A percentile compares a stretch with the other conserved stretches of the same genome.
Evolutionary conservation across 2,329 filamentous ascomycete genomes (phyloP).

Genomic region (Fusarium sp.): DNA sequence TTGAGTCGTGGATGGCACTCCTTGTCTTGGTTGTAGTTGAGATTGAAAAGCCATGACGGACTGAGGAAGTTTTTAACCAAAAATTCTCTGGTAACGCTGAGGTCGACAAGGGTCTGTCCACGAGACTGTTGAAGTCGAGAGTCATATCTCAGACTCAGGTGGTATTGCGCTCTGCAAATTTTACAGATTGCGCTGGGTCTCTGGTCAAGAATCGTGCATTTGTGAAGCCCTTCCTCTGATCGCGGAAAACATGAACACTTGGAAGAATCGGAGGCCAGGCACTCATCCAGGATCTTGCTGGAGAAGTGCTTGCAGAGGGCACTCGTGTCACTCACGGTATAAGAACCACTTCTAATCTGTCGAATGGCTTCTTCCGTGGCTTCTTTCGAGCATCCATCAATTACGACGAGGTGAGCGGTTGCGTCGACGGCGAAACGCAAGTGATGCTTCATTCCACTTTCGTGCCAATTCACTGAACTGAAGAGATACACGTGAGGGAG

Average conservation of each 20-base stretch:
- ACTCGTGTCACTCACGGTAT: background rate
- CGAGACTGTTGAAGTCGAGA: background rate
- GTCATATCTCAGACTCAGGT: background rate
- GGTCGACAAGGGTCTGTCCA: background rate
- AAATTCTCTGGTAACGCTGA: background rate
- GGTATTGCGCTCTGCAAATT: background rate
- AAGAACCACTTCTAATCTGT: background rate
- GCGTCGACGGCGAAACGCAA: background rate
- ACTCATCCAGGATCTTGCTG: background rate
- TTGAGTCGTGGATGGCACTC: background rate
- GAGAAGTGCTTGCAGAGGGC: background rate
- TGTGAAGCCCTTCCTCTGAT: background rate
- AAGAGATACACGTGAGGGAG: background rate
- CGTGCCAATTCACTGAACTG: background rate
- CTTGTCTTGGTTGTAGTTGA: background rate
- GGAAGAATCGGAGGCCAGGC: background rate
- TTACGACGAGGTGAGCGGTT: background rate
- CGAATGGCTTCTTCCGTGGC: background rate
- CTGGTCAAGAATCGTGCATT: background rate
- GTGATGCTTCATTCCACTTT: background rate
- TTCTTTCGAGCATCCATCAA: background rate
- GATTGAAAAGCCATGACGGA: constrained; percentile 7
- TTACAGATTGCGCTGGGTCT: background rate
- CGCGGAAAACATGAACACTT: background rate
- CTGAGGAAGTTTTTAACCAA: background rate